Base-by-base conservation (phyloP, 306 rosid species). In the Quercus agrifolia region DNA sequence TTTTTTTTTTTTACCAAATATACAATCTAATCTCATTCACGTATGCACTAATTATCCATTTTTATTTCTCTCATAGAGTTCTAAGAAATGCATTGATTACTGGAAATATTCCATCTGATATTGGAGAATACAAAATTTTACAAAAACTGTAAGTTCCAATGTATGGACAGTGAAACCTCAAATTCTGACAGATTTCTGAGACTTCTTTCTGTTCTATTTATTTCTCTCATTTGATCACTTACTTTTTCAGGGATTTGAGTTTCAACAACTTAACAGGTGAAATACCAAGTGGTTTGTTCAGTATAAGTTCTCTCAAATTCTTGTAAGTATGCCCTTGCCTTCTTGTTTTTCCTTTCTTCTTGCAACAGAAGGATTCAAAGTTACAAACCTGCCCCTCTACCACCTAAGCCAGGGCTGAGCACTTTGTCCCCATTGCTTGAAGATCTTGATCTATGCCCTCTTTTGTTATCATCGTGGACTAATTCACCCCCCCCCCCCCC, bases 61-160 rank as follows among this genome's bases (percentile, higher is more conserved):
- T 6, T 27, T 35, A 59, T 28, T 5, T 74, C 75, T 69, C 5
- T 38, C 27, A 3, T 27, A 83, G 86, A 77, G 46, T 19, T n/a
- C 33, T 83, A 6, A 80, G 86, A 70, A 83, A 83, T 9, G 80
- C 86, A 18, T 70, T 83, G 33, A 70, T 83, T 17, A 69, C 28
- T 33, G 86, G 80, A 1, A 54, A 11, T 58, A 74, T 83, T 49
- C 86, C 86, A 5, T 38, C 83, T 74, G 62, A 70, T 27, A 70
- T 78, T 75, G 77, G 77, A 78, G 70, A 74, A 59, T 49, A 49
- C 69, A 77, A 13, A 77, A 10, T 21, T 38, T 52, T 83, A 59
- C 9, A 11, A 46, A 52, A 0, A 33, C 38, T 83, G 86, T 83
- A 78, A 1, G 86, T 51, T 23, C 70, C 33, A 20, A 19, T 21